Evolutionary conservation across 805 yeast genomes (phyloP).

Genomic region (Starmerella riodocensis): DNA sequence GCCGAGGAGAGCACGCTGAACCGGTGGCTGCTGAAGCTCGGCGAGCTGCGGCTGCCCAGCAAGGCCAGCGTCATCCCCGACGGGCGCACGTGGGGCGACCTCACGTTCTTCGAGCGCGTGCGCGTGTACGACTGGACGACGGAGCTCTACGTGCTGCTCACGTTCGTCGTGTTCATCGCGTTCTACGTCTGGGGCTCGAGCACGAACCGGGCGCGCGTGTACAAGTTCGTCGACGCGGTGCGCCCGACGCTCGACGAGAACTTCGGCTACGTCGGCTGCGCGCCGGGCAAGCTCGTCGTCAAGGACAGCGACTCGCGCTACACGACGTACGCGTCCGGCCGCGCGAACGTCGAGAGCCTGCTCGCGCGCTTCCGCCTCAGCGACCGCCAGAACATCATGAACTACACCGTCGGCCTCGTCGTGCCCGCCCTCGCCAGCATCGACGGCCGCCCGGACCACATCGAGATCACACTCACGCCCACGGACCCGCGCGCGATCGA

Average conservation of each 20-base stretch:
- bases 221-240: conserved; percentile 38
- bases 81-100: conserved; percentile 36
- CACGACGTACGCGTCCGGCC: conserved; percentile 74
- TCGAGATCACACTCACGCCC: conserved; percentile 50
- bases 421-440: conserved; percentile 43
- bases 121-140: conserved; percentile 58
- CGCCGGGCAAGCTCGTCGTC: conserved; percentile 31
- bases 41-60: conserved; percentile 1
- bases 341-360: conserved; percentile 58
- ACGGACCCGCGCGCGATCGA: conserved; percentile 36
- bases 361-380: conserved; percentile 48
- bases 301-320: conserved; percentile 53
- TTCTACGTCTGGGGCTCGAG: conserved; percentile 47
- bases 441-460: conserved; percentile 39
- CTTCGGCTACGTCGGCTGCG: conserved; percentile 62
- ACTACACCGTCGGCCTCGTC: conserved; percentile 50
- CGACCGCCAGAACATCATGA: conserved; percentile 68
- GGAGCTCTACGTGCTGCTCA: conserved; percentile 45
- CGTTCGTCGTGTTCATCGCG: conserved; percentile 38
- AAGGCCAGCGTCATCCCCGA: conserved; percentile 1
- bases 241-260: conserved; percentile 45
- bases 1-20: conserved; percentile 3
- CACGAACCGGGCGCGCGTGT: conserved; percentile 45
- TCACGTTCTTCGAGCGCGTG: conserved; percentile 50
- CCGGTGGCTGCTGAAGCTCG: background rate